Percentiles rank a stretch among this genome's conserved stretches.
phyloP scores from a whole-genome alignment of 257 asterid species.

The Plectranthus barbatus region DNA sequence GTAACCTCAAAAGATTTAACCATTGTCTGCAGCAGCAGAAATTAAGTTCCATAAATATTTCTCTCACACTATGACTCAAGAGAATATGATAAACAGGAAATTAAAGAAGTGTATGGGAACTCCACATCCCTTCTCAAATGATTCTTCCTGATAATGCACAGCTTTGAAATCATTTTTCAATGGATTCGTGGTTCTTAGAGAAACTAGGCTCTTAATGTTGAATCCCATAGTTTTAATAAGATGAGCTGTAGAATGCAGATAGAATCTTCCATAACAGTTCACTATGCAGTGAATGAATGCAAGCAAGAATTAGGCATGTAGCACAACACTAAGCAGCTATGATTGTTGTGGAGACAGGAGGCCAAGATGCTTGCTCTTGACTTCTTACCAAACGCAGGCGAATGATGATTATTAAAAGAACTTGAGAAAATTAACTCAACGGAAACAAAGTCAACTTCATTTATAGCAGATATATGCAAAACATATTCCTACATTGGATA shows the following conservation, averaged over 20 bases:
- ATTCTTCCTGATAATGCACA: background rate
- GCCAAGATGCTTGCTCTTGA: background rate
- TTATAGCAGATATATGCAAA: background rate
- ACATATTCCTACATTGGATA: background rate
- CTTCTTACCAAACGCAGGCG: background rate
- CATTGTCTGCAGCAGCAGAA: conserved; percentile 63
- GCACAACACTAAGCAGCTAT: background rate
- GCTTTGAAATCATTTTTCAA: background rate
- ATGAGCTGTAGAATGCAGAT: background rate
- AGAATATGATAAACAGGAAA: background rate
- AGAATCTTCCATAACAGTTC: background rate
- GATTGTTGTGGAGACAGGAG: background rate
- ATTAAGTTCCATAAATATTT: conserved; percentile 14
- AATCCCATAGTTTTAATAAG: background rate
- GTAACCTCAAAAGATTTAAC: conserved; percentile 88
- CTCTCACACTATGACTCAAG: background rate
- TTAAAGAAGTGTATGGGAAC: background rate
- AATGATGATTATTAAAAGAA: too few relatives aligned
- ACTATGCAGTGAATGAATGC: background rate
- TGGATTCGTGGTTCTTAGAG: background rate
- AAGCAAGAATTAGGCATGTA: background rate
- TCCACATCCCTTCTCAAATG: conserved; percentile 6
- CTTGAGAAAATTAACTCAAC: background rate
- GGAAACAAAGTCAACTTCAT: background rate
- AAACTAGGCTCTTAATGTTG: conserved; percentile 9